A percentile compares a stretch with the other conserved stretches of the same genome.
phyloP scores from a whole-genome alignment of 176 grass and related monocot species.

The Oryza meridionalis region DNA sequence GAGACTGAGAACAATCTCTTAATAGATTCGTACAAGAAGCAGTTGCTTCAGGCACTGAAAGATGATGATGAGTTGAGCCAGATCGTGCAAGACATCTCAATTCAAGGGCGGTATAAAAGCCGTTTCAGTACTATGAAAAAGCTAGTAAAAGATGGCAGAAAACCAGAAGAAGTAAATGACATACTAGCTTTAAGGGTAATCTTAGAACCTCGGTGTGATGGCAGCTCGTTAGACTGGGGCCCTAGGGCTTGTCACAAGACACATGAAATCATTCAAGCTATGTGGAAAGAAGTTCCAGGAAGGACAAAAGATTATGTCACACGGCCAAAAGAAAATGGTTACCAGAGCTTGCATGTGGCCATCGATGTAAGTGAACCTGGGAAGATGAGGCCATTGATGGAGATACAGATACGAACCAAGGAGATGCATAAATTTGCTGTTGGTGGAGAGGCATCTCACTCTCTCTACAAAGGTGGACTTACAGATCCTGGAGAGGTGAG shows the following conservation, averaged over 20 bases:
- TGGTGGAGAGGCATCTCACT: constrained; percentile 91
- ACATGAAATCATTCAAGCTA: constrained; percentile 56
- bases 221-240: constrained; percentile 31
- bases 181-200: constrained; percentile 85
- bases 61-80: constrained; percentile 57
- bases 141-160: constrained; percentile 81
- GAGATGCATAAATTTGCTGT: constrained; percentile 77
- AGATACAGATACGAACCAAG: constrained; percentile 90
- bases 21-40: constrained; percentile 65
- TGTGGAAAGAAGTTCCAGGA: constrained; percentile 75
- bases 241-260: constrained; percentile 70
- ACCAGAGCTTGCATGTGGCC: constrained; percentile 89
- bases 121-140: constrained; percentile 99
- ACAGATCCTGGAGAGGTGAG: constrained; percentile 83
- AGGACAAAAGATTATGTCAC: constrained; percentile 90
- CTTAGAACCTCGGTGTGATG: constrained; percentile 51
- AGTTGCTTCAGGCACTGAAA: constrained; percentile 62
- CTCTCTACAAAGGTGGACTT: constrained; percentile 92
- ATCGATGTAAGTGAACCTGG: constrained; percentile 78
- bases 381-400: constrained; percentile 68
- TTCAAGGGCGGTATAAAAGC: constrained; percentile 84
- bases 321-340: constrained; percentile 82
- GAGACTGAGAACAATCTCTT: constrained; percentile 67
- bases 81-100: constrained; percentile 69
- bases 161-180: constrained; percentile 86